Percentiles rank a stretch among this genome's conserved stretches.
These are phyloP conservation scores for Fusarium sororula DNA, from an alignment of 2,329 filamentous ascomycete species.

Conservation along the genomic window DNA sequence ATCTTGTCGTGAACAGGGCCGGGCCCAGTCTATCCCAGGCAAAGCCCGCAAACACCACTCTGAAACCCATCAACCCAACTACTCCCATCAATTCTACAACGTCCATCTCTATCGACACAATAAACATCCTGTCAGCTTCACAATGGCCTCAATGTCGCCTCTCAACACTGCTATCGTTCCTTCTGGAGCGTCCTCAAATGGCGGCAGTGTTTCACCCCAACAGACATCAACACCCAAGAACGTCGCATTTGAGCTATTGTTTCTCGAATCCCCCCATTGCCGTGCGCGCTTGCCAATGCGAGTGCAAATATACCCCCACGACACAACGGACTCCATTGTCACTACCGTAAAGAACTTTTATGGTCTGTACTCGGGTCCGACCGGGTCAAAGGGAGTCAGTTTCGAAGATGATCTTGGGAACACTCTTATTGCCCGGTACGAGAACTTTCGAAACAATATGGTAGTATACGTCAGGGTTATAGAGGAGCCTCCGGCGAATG, in stretches of 20 bases:
- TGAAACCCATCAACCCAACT: slow-evolving; percentile 33
- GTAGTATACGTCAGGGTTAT: slow-evolving; percentile 91
- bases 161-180: slow-evolving; percentile 47
- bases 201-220: slow-evolving; percentile 58
- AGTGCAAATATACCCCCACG: slow-evolving; percentile 92
- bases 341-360: slow-evolving; percentile 99
- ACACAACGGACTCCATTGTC: slow-evolving; percentile 97
- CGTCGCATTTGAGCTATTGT: slow-evolving; percentile 81
- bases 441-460: slow-evolving; percentile 95
- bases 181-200: slow-evolving; percentile 51
- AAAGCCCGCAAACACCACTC: slow-evolving; percentile 48
- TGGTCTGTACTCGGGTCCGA: slow-evolving; percentile 83
- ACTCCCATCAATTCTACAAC: slow-evolving; percentile 30
- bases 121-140: slow-evolving; percentile 40
- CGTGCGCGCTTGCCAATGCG: slow-evolving; percentile 83
- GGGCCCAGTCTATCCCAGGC: slow-evolving; percentile 41
- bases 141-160: slow-evolving; percentile 60
- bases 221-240: slow-evolving; percentile 69
- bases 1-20: slow-evolving; percentile 42
- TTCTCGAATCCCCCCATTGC: slow-evolving; percentile 72
- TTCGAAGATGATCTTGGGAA: slow-evolving; percentile 92
- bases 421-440: slow-evolving; percentile 93
- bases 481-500: slow-evolving; percentile 61
- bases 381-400: slow-evolving; percentile 81
- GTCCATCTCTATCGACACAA: slow-evolving; percentile 37